These are phyloP conservation scores for Hypoxylon lenormandii DNA, from an alignment of 495 filamentous ascomycete genomes.

Conservation along the genomic window DNA sequence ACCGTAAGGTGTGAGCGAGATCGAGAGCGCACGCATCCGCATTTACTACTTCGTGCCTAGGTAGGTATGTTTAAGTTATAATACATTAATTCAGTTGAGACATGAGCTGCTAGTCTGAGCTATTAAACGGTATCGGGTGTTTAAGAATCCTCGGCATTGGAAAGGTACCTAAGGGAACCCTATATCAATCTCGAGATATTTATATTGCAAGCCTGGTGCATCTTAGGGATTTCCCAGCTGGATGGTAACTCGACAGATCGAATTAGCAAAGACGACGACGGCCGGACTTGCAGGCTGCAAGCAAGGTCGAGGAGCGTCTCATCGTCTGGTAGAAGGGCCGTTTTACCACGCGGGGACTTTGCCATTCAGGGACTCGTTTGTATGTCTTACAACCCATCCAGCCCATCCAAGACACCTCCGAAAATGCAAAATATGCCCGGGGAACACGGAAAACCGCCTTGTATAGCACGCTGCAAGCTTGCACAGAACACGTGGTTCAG, in stretches of 20 bases:
- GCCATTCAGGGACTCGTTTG: conserved; percentile 18
- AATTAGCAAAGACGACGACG: conserved; percentile 2
- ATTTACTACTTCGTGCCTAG: background rate
- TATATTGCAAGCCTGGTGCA: conserved; percentile 1
- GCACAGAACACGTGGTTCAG: conserved; percentile 31
- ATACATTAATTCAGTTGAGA: too few relatives aligned
- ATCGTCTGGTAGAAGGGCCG: conserved; percentile 16
- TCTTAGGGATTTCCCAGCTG: conserved; percentile 21
- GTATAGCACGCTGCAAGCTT: conserved; percentile 16
- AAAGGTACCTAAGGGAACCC: background rate
- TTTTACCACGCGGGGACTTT: conserved; percentile 33
- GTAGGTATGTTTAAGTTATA: too few relatives aligned
- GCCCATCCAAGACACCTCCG: conserved; percentile 1
- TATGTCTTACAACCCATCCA: conserved; percentile 22
- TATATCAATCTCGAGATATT: background rate
- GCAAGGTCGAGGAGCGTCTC: conserved; percentile 17
- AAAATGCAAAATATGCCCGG: conserved; percentile 1
- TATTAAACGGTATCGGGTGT: conserved; percentile 21
- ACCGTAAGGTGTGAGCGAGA: conserved; percentile 33
- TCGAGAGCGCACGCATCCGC: conserved; percentile 3
- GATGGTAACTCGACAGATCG: conserved; percentile 11
- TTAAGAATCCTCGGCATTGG: conserved; percentile 19
- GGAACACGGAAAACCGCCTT: conserved; percentile 21
- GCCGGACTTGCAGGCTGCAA: conserved; percentile 6
- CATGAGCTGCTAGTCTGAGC: conserved; percentile 1